Evolutionary conservation across 108 stramenopile genomes (phyloP).

Genomic region (Fragilaria radians): DNA sequence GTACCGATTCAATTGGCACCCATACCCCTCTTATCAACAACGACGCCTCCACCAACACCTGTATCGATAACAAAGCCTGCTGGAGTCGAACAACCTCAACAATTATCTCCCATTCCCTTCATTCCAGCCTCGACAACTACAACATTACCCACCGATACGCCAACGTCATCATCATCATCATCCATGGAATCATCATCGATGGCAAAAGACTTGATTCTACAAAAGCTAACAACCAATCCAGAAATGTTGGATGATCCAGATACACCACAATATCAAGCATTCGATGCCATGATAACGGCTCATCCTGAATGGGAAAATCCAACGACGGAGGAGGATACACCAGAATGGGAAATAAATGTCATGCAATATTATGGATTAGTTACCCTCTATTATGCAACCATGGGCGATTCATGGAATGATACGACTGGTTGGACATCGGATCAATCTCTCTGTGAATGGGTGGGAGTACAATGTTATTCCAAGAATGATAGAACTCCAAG

Average conservation of each 20-base stretch:
- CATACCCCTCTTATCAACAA: background rate
- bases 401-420: constrained; percentile 28
- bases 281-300: constrained; percentile 1
- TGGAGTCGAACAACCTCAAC: background rate
- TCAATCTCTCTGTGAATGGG: background rate
- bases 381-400: constrained; percentile 33
- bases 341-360: background rate
- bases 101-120: background rate
- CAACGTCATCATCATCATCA: background rate
- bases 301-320: constrained; percentile 26
- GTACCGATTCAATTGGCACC: background rate
- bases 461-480: background rate
- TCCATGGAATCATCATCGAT: background rate
- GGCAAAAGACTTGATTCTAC: constrained; percentile 10
- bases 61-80: background rate
- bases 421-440: constrained; percentile 24
- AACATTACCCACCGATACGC: background rate
- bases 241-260: constrained; percentile 10
- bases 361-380: constrained; percentile 21
- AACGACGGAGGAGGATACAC: constrained; percentile 7
- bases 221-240: constrained; percentile 13
- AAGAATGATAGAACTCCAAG: background rate
- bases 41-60: background rate
- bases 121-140: background rate
- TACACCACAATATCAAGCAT: constrained; percentile 26